Percentiles rank a stretch among this genome's conserved stretches.
phyloP scores from a whole-genome alignment of 805 yeast species.

The Grigorovia transvaalensis region DNA sequence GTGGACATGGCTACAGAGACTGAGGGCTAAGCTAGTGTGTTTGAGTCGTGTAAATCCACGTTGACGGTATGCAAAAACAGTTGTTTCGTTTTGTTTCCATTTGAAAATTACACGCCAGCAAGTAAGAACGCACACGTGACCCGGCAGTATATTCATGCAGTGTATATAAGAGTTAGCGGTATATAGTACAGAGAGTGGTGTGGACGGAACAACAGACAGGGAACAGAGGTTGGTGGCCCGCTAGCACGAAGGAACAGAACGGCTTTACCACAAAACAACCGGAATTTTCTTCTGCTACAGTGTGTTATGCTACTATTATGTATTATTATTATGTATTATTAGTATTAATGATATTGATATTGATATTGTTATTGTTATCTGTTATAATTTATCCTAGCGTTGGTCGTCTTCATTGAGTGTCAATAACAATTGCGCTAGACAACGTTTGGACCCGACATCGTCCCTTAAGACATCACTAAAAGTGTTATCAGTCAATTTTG shows the following conservation, averaged over 20 bases:
- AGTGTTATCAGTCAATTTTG: slow-evolving; percentile 64
- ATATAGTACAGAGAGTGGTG: not conserved
- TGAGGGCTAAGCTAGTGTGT: no score
- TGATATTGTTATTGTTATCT: no score
- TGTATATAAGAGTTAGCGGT: not conserved
- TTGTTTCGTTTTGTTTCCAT: not conserved
- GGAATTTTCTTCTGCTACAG: no score
- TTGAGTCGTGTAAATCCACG: no score
- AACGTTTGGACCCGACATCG: slow-evolving; percentile 78
- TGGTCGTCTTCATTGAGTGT: slow-evolving; percentile 40
- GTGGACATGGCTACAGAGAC: slow-evolving; percentile 52
- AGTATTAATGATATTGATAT: no score
- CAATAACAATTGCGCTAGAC: slow-evolving; percentile 71
- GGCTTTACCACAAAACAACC: no score
- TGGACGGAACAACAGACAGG: not conserved
- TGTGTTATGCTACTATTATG: no score
- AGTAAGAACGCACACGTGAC: not conserved
- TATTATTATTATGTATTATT: no score
- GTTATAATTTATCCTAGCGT: not conserved
- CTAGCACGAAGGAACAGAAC: no score
- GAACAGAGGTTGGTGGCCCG: no score
- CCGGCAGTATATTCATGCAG: not conserved
- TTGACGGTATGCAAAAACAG: not conserved
- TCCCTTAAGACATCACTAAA: slow-evolving; percentile 71
- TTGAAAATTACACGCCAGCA: not conserved